A percentile compares a stretch with the other conserved stretches of the same genome.
Conservation (phyloP, 139 green algal species). For the Micractinium sp. region DNA sequence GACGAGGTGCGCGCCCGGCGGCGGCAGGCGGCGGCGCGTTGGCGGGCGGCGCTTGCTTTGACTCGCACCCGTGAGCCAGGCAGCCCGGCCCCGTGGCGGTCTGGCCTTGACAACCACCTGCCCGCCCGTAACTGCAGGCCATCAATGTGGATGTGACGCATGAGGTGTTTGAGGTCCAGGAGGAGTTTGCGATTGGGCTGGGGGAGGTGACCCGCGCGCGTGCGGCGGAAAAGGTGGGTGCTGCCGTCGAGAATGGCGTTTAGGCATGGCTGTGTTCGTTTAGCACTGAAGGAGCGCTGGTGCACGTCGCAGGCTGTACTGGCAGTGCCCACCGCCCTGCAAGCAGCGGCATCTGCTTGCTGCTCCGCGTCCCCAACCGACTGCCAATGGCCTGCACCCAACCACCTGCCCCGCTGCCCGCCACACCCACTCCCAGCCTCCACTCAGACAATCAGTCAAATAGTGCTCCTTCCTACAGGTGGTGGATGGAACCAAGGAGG, state of each 20-base stretch:
- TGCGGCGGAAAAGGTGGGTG: constrained; percentile 22
- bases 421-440: no score
- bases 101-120: no score
- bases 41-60: background rate
- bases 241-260: background rate
- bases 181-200: constrained; percentile 37
- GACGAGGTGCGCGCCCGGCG: constrained; percentile 15
- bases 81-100: no score
- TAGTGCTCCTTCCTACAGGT: background rate
- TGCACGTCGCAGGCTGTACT: background rate
- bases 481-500: constrained; percentile 25
- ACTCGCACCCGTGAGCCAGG: background rate
- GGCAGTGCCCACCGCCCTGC: background rate
- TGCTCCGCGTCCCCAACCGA: no score
- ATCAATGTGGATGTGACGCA: constrained; percentile 35
- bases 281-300: background rate
- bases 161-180: constrained; percentile 28
- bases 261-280: background rate
- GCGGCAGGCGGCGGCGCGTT: background rate
- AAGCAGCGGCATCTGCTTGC: background rate
- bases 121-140: background rate
- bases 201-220: constrained; percentile 14
- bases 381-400: background rate
- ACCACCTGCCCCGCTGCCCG: background rate
- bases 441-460: no score